Evolutionary conservation across 1,284 basidiomycete species (phyloP).

Genomic region (Cerrena zonata): DNA sequence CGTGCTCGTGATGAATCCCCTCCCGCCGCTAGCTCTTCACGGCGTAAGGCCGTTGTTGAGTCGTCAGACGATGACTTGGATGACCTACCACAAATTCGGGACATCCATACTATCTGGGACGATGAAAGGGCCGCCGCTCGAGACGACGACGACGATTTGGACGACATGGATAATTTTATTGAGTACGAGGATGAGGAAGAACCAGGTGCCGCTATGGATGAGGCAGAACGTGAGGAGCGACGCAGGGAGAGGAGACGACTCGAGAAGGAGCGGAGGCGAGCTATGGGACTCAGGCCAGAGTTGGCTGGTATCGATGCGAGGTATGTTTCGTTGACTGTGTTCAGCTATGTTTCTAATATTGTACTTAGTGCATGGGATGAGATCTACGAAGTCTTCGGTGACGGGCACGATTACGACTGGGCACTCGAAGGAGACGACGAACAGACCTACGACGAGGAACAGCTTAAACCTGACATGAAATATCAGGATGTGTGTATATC

Average conservation of each 20-base stretch:
- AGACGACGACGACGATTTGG: conserved; percentile 66
- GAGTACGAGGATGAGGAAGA: conserved; percentile 86
- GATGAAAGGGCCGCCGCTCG: conserved; percentile 60
- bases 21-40: conserved; percentile 54
- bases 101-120: conserved; percentile 81
- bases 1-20: conserved; percentile 70
- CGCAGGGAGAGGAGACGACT: conserved; percentile 61
- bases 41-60: conserved; percentile 50
- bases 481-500: conserved; percentile 76
- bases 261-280: conserved; percentile 60
- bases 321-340: conserved; percentile 42
- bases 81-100: conserved; percentile 51
- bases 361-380: conserved; percentile 85
- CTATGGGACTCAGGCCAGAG: conserved; percentile 65
- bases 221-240: conserved; percentile 67
- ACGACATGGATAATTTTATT: conserved; percentile 85
- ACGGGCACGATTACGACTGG: conserved; percentile 95
- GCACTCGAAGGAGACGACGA: conserved; percentile 80
- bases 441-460: conserved; percentile 53
- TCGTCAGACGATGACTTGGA: conserved; percentile 72
- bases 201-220: conserved; percentile 65
- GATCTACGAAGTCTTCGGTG: conserved; percentile 94
- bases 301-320: conserved; percentile 81
- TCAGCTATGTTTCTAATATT: conserved; percentile 17
- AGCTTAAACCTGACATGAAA: conserved; percentile 68